Base-by-base conservation (phyloP, 2,329 filamentous ascomycete genomes). In the Aspergillus fischeri region DNA sequence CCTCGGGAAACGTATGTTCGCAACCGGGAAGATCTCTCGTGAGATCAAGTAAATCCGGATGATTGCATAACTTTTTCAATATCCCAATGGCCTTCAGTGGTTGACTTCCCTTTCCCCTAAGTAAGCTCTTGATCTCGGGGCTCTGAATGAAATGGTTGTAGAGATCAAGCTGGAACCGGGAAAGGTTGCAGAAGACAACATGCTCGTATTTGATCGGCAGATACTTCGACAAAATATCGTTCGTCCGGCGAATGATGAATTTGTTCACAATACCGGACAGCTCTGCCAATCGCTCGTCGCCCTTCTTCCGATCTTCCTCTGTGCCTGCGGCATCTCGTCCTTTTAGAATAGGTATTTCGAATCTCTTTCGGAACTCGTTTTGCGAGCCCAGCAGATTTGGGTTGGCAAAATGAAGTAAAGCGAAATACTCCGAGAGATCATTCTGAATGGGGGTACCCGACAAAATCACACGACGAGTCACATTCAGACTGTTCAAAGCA, bases 381-480 rank as follows among this genome's bases (percentile, higher is more conserved):
- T 92, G 86, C 8, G 90, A 94, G 17, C 94, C 94, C 1, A 99
- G 85, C 41, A 97, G 84, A 64, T 91, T 89, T 0, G 94, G 94
- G 65, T 99, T 99, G 28, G 94, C 94, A 68, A 99, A 99, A 73
- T 93, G 96, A 58, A 97, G 89, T 9, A 99, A 82, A 3, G 94
- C 87, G 68, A 97, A 99, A 74, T 99, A 99, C 71, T 99, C 94
- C 0, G 93, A 95, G n/a, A 99, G 77, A 71, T 99, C 94, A 67
- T 99, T 99, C 69, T 99, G 94, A 57, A 99, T 99, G 0, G 94
- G 94, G 1, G 94, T 99, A 58, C 94, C 94, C 0, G 94, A 97
- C 17, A 99, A 80, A 64, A 99, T 99, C 48, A 99, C 93, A 27
- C 94, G 86, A 57, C 92, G 86, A 45, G 89, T 89, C 28, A 99